Evolutionary conservation across 1,139 yeast genomes (phyloP).

Genomic region (Diutina sp.): DNA sequence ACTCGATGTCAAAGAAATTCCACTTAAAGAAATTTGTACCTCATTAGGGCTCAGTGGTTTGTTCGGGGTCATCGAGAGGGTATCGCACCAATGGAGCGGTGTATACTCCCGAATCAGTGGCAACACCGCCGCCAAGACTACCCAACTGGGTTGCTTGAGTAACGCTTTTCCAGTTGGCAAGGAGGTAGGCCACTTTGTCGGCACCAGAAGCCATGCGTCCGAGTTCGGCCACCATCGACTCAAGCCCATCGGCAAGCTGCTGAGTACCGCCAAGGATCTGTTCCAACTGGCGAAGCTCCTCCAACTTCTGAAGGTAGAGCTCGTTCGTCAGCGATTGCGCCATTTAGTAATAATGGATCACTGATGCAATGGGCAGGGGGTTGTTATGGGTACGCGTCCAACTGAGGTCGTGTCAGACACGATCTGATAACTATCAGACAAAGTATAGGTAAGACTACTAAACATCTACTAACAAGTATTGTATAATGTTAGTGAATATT

Average conservation of each 20-base stretch:
- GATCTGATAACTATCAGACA: background rate
- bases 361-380: background rate
- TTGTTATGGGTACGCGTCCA: background rate
- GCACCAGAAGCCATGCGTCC: constrained; percentile 45
- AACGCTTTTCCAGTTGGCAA: constrained; percentile 63
- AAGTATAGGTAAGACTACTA: too few species aligned
- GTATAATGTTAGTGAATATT: too few species aligned
- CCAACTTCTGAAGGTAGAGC: constrained; percentile 30
- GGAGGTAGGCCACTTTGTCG: constrained; percentile 38
- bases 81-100: background rate
- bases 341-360: background rate
- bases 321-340: background rate
- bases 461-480: too few species aligned
- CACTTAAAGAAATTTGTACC: too few species aligned
- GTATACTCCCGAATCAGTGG: background rate
- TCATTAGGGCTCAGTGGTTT: background rate
- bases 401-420: background rate
- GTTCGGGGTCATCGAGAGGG: background rate
- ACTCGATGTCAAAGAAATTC: too few species aligned
- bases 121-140: background rate
- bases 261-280: constrained; percentile 14
- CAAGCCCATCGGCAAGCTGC: constrained; percentile 31
- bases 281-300: constrained; percentile 33
- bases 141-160: background rate
- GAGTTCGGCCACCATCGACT: constrained; percentile 33